phyloP scores from a whole-genome alignment of 495 filamentous ascomycete species.

The Tricharina praecox region DNA sequence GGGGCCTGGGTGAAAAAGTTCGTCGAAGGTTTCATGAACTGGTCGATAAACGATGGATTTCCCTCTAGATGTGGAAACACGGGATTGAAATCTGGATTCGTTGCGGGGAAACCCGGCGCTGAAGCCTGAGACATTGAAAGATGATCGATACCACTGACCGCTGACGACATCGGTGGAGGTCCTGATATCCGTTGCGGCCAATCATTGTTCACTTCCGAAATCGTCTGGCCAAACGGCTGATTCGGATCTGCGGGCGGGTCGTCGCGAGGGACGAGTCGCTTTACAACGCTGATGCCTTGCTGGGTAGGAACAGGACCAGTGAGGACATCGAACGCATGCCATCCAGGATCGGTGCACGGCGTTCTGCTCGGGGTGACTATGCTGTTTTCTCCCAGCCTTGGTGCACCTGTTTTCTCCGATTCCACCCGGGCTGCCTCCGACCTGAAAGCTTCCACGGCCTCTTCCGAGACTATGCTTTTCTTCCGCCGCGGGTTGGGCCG shows the following conservation, averaged over 20 bases:
- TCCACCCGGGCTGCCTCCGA: not conserved
- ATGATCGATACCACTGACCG: not conserved
- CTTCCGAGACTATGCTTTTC: slow-evolving; percentile 2
- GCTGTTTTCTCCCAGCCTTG: not conserved
- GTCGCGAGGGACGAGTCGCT: not conserved
- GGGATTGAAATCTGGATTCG: not conserved
- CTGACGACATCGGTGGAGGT: not conserved
- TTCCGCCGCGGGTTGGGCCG: not conserved
- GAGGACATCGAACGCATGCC: not conserved
- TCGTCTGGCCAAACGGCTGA: not conserved
- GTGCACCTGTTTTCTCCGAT: not conserved
- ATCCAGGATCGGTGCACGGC: not conserved
- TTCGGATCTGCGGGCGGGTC: not conserved
- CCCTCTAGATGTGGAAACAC: not conserved
- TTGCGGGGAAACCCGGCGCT: not conserved
- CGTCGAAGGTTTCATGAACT: not conserved
- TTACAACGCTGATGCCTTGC: not conserved
- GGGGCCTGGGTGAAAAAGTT: not conserved
- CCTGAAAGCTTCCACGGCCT: not conserved
- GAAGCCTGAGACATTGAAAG: not conserved
- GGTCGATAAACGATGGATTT: not conserved
- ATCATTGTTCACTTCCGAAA: not conserved
- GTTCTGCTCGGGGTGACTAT: not conserved
- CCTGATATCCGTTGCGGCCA: not conserved
- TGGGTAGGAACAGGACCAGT: not conserved